These are phyloP conservation scores for Cutaneotrichosporon sp. DNA, from an alignment of 1,284 basidiomycete genomes.

Conservation along the genomic window DNA sequence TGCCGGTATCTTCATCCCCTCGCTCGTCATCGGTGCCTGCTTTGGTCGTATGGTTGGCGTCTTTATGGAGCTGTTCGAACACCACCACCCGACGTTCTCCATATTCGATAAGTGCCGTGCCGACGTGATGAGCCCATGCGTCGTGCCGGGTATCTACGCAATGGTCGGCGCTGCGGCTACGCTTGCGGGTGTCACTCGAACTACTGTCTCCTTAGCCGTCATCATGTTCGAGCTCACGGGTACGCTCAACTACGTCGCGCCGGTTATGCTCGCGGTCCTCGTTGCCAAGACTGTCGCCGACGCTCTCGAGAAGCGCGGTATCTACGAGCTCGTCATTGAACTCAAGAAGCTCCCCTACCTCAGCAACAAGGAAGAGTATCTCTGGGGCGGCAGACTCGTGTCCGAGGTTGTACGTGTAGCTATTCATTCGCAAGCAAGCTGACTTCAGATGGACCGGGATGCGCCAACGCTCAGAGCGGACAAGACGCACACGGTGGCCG, in stretches of 20 bases:
- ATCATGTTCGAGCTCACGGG: conserved; percentile 97
- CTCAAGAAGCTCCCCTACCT: conserved; percentile 80
- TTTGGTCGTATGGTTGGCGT: conserved; percentile 87
- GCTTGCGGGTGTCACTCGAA: conserved; percentile 73
- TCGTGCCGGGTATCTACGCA: conserved; percentile 79
- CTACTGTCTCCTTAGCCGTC: conserved; percentile 77
- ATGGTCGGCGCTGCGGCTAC: conserved; percentile 87
- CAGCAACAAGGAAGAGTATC: conserved; percentile 79
- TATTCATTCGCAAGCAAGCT: conserved; percentile 5
- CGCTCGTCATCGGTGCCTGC: conserved; percentile 93
- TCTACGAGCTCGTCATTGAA: conserved; percentile 93
- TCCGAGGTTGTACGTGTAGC: conserved; percentile 62
- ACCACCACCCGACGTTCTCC: conserved; percentile 58
- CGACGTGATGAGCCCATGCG: conserved; percentile 26
- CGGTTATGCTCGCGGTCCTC: conserved; percentile 80
- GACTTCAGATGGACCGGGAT: conserved; percentile 52
- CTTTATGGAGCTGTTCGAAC: conserved; percentile 71
- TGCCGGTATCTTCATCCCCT: conserved; percentile 96
- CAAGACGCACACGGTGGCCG: conserved; percentile 40
- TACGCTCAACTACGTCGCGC: conserved; percentile 88
- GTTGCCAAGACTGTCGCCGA: conserved; percentile 92
- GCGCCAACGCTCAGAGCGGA: conserved; percentile 40
- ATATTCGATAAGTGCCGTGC: conserved; percentile 62
- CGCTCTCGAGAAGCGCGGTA: conserved; percentile 85
- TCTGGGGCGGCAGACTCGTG: conserved; percentile 73